Base-by-base conservation (phyloP, 2,329 filamentous ascomycete genomes). In the Penicillium sp. region DNA sequence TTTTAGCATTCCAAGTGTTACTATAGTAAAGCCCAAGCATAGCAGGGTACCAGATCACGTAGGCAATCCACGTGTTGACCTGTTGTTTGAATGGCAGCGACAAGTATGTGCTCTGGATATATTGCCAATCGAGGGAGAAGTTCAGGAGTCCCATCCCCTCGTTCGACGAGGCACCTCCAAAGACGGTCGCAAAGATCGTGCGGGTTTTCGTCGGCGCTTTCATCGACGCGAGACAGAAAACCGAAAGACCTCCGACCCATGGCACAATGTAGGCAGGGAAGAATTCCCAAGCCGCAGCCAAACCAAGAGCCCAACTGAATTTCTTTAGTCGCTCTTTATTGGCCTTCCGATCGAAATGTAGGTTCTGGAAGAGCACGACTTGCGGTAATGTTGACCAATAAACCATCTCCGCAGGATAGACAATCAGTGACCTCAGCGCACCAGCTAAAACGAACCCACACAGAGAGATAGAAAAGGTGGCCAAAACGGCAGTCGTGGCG, bases 381-480 rank as follows among this genome's bases (percentile, higher is more conserved):
- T 69, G 67, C 2, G 72, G 72, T 9, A 75, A 48, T 0, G 68
- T 70, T 0, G 61, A 61, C 70, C 69, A 73, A 53, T 72, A 73
- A 0, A 73, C 70, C 68, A 73, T 73, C 48, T 74, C 69, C 10
- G 66, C 62, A 4, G 69, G 71, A 26, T 73, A 70, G 14, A 73
- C 69, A 19, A 73, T 71, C 5, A 73, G 37, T 0, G 71, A 67
- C 0, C 70, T 66, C 2, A 73, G 35, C 0, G 71, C 26, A 6
- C 69, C 69, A 1, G 67, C 69, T 10, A 73, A 43, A 4, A 69
- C 68, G 43, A 70, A 72, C 2, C 71, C 71, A 35, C 64, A 71
- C 8, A 73, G 63, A 0, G 67, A 65, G 44, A 54, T 54, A 9
- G 52, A 54, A 19, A 54, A 48, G 9, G 52, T 54, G 5, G 16